Base-by-base conservation (phyloP, 2,329 filamentous ascomycete species). In the Periconia digitata region DNA sequence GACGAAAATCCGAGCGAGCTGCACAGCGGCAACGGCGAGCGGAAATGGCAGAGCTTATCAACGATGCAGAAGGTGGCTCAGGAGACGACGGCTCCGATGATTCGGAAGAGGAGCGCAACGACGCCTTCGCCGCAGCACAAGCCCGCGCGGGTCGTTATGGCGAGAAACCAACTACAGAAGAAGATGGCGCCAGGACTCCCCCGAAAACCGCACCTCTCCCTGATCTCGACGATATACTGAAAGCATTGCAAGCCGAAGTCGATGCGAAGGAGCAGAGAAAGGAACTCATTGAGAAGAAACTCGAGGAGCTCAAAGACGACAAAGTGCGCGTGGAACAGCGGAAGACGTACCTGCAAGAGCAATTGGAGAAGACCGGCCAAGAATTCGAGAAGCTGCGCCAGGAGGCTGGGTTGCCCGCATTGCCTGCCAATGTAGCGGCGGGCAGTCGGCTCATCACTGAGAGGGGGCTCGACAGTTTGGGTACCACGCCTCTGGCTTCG, bases 111-210 rank as follows among this genome's bases (percentile, higher is more conserved):
- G 82, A 83, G 57, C 75, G 82, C 15, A 85, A 85, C 48, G 89
- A 87, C 2, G 92, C 90, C 0, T 97, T 95, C 72, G 92, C 96
- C 70, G 83, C 85, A 10, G 86, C 89, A 4, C 92, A 97, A 74
- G 92, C 89, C 8, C 82, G 87, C 17, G 88, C 89, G 3, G 92
- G 90, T n/a, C 87, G 94, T 74, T 92, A 92, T 60, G 87, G 79
- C 50, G 53, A 73, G 77, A 62, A 79, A 77, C 60, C 75, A 66
- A 13, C 68, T 6, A 68, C 75, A 2, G 69, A 32, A 56, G 69
- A 55, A 67, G 64, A 76, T 17, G 67, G 76, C 10, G 71, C 80
- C 4, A 83, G 78, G 47, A 85, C 85, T 2, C 87, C 87, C 0
- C 83, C 89, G 2, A 86, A 83, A 53, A 89, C 95, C 62, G 86